These are phyloP conservation scores for Rhynchospora breviuscula DNA, from an alignment of 176 grass and related monocot species.

Conservation along the genomic window DNA sequence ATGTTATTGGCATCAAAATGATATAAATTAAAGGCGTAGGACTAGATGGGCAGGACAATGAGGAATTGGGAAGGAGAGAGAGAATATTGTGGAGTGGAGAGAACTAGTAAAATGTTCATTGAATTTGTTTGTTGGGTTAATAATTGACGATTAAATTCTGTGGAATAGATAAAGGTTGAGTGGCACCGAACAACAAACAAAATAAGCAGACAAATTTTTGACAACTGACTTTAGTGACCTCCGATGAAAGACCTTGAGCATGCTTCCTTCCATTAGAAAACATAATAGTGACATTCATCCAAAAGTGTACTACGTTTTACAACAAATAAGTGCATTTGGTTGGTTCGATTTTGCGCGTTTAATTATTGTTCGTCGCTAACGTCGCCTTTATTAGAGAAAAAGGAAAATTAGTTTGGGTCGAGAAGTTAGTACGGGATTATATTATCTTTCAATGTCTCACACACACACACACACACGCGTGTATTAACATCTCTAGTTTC, in stretches of 20 bases:
- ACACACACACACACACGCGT: neutral
- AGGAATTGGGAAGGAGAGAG: neutral
- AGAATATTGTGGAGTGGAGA: neutral
- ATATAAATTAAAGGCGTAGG: neutral
- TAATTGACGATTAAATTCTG: neutral
- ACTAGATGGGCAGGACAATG: neutral
- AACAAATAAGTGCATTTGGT: constrained; percentile 6
- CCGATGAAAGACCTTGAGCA: neutral
- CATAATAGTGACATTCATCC: neutral
- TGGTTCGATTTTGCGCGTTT: neutral
- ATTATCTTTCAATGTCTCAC: neutral
- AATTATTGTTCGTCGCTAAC: neutral
- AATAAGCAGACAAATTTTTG: neutral
- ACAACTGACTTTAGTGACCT: neutral
- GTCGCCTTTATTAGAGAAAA: neutral
- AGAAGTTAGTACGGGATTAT: neutral
- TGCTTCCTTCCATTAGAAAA: neutral
- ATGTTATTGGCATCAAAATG: neutral
- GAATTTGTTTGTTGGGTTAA: neutral
- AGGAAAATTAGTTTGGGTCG: neutral
- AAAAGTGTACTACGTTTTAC: neutral
- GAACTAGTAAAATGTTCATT: neutral
- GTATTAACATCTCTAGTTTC: constrained; percentile 6
- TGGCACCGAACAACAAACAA: constrained; percentile 8
- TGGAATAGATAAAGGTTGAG: neutral